Base-by-base conservation (phyloP, 768 basidiomycete species). In the Suillus brevipes region DNA sequence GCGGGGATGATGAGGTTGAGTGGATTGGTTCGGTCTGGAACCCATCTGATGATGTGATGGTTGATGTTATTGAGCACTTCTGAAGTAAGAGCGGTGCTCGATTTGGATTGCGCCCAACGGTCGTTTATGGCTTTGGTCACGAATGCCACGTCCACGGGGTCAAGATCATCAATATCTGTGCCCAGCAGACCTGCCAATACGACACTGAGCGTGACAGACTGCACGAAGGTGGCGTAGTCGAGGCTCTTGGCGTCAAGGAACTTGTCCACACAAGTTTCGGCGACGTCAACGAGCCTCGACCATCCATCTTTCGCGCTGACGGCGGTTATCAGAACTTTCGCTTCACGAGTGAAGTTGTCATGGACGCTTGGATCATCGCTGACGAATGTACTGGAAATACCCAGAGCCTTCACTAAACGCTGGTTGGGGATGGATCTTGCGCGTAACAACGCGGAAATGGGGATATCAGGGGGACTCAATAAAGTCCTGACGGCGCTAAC, bases 351-450 rank as follows among this genome's bases (percentile, higher is more conserved):
- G n/a, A 77, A 77, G 0, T 52, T 25, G 36, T 64, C 69, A 65
- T 87, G 74, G 0, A 75, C 49, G 31, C 66, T 65, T 0, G 65
- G 14, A 4, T 83, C 77, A 0, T 61, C 42, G 49, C 79, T 82
- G 34, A 88, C 86, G 47, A 88, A 88, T 0, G 87, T 85, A 56
- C 82, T 88, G 0, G 82, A 79, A 12, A 78, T 37, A 0, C 68
- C 69, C 7, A 77, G 76, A 0, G 77, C 75, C 3, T 68, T 58
- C 0, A 75, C 65, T 0, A 77, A 74, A 0, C 77, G 66, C 42
- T 70, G 31, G 6, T 76, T 76, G 0, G 75, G 75, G 0, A 16
- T 12, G 0, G 75, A 73, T 0, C 75, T 70, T 0, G 74, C 62
- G 20, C 31, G 62, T 1, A 76, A 70, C 0, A 76, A 58, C 2